Conservation (phyloP, 257 asterid genomes). For the Mentha longifolia region DNA sequence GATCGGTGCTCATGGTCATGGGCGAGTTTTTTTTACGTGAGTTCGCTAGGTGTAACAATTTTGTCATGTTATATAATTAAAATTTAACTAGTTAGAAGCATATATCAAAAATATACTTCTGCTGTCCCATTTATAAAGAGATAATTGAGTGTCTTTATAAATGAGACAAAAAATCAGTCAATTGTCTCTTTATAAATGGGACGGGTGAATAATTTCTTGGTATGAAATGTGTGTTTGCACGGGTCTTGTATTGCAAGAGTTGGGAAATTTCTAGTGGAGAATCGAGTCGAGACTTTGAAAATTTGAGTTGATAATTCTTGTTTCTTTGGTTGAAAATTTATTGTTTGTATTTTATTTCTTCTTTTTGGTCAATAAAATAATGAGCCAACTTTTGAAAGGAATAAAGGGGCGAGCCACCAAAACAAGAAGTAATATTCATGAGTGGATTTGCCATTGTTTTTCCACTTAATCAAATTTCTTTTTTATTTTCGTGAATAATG, state of each 20-base stretch:
- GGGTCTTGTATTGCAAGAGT: background rate
- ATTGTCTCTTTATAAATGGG: too few relatives aligned
- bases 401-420: constrained; percentile 41
- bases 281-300: constrained; percentile 11
- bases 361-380: constrained; percentile 7
- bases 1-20: too few relatives aligned
- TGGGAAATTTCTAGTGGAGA: constrained; percentile 23
- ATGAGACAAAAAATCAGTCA: too few relatives aligned
- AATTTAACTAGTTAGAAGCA: too few relatives aligned
- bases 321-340: background rate
- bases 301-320: background rate
- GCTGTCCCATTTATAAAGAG: too few relatives aligned
- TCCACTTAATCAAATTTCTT: constrained; percentile 30
- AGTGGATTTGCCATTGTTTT: constrained; percentile 32
- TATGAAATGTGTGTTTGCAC: background rate
- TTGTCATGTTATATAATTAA: too few relatives aligned
- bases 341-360: background rate
- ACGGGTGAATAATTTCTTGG: background rate
- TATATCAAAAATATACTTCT: too few relatives aligned
- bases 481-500: constrained; percentile 21
- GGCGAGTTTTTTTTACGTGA: too few relatives aligned
- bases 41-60: too few relatives aligned
- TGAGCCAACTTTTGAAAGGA: constrained; percentile 41
- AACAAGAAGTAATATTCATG: constrained; percentile 14
- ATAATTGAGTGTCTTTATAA: too few relatives aligned